Evolutionary conservation across 1,284 basidiomycete species (phyloP), one percentile per base, ranked within the genome.

Genomic region (Cryptococcus sp.): DNA sequence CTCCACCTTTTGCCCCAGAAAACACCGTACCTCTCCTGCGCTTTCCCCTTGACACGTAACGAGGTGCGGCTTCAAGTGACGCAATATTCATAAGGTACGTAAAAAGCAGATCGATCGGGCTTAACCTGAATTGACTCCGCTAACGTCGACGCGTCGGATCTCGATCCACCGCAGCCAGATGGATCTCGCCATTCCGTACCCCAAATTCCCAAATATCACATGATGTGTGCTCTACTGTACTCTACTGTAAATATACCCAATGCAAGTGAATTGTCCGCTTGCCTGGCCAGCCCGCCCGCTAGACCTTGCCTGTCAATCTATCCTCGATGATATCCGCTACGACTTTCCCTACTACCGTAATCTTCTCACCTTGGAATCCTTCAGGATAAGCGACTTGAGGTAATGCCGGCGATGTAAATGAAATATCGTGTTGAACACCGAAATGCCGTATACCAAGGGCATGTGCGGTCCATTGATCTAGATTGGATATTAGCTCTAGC

Each of bases 281-380:
- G 10, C 38, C 38, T n/a, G 38, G 38, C 38, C 38, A 41, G n/a
- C 38, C 38, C 10, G n/a, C 23, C 44, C 38, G 46, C 57, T 58
- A 67, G 51, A 57, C 52, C 93, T 93, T 76, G 89, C 93, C 15
- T 86, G 90, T 61, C 90, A 98, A 77, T 81, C 87, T 51, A 88
- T 97, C 78, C 81, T 97, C 70, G 85, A 82, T 70, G 84, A 89
- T 62, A 91, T 95, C 78, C 82, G 88, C 61, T 88, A 93, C 76
- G 86, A 92, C 33, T 82, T 95, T 72, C 88, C 93, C 68, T 59
- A 85, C 75, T 1, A 86, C 86, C 0, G 87, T 87, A 58, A 89
- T 89, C n/a, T 71, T 63, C 3, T 79, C 77, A 30, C 83, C 83
- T 65, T 89, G 88, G 78, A 89, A 89, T 37, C 86, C 87, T 31